Base-by-base conservation (phyloP, 2,329 filamentous ascomycete genomes). In the Chaetomium strumarium region DNA sequence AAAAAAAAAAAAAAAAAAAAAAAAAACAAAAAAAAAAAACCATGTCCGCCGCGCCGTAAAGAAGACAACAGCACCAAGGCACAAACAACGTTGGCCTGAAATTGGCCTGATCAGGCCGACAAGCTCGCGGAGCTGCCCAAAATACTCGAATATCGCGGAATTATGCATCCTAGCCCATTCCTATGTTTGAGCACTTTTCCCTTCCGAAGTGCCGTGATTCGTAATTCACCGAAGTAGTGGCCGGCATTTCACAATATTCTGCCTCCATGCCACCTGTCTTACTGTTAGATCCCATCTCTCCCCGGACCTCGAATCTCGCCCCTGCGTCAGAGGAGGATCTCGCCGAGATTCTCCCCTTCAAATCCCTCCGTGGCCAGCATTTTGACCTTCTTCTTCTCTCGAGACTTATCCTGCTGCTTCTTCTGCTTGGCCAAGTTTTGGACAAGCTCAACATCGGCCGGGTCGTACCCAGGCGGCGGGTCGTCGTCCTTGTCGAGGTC, bases 401-500 rank as follows among this genome's bases (percentile, higher is more conserved):
- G 82, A 52, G 71, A 74, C 74, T 88, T 90, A 60, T 88, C 84
- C 51, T 78, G 75, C 5, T 70, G 74, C 58, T 88, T 86, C 66
- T 84, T 82, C 65, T 86, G 79, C 69, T 88, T 87, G 58, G 86
- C 86, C 41, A 93, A 70, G 56, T 83, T 74, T 1, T 88, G 78
- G 1, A 83, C 90, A 58, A 68, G 66, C 63, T 81, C 74, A 58
- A 60, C 34, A 10, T 67, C 65, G 41, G 66, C 67, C 61, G 76
- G 74, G 60, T 78, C 75, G 62, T 86, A 90, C 31, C 84, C 83
- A 5, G 76, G 69, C 1, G 89, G 90, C 13, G 90, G 78, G 53
- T 95, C 85, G 68, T 99, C 93, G 70, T 99, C 93, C 66, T 87
- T 90, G 74, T 99, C 93, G 20, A 99, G 81, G 68, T 99, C 93